Evolutionary conservation across 2,329 filamentous ascomycete species (phyloP).

Genomic region (Colletotrichum eleusines): DNA sequence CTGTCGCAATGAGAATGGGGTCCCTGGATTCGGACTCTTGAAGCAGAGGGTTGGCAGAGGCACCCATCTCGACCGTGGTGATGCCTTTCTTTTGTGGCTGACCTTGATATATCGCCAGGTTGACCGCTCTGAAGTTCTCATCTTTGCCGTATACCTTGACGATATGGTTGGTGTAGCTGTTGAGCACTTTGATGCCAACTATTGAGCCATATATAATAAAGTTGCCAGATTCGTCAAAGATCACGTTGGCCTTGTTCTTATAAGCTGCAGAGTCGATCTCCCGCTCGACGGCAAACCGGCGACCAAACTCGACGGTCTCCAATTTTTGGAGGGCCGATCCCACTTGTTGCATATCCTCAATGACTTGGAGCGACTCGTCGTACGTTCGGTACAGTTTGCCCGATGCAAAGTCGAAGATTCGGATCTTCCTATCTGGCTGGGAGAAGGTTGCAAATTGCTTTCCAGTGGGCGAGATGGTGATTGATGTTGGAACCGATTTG

Average conservation of each 20-base stretch:
- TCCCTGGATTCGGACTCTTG: constrained; percentile 93
- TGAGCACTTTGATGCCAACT: constrained; percentile 92
- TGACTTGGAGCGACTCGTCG: constrained; percentile 90
- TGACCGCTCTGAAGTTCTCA: constrained; percentile 86
- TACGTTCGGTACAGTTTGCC: constrained; percentile 93
- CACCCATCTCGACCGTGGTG: constrained; percentile 96
- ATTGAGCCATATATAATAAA: constrained; percentile 96
- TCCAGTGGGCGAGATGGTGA: constrained; percentile 88
- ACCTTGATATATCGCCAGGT: constrained; percentile 91
- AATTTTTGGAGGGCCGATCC: constrained; percentile 84
- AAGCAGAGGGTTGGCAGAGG: constrained; percentile 90
- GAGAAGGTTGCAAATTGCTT: constrained; percentile 90
- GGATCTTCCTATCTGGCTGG: constrained; percentile 91
- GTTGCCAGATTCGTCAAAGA: constrained; percentile 96
- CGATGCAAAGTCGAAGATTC: constrained; percentile 91
- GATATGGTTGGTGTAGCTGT: constrained; percentile 93
- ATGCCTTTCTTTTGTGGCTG: constrained; percentile 94
- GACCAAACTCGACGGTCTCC: constrained; percentile 92
- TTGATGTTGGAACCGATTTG: constrained; percentile 83
- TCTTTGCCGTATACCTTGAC: constrained; percentile 92
- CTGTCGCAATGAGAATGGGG: constrained; percentile 88
- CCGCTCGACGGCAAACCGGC: constrained; percentile 85
- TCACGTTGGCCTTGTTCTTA: constrained; percentile 81
- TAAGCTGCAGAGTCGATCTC: constrained; percentile 81
- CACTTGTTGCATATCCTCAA: constrained; percentile 96